phyloP scores from a whole-genome alignment of 305 asterid species.

The Plantago lanceolata region DNA sequence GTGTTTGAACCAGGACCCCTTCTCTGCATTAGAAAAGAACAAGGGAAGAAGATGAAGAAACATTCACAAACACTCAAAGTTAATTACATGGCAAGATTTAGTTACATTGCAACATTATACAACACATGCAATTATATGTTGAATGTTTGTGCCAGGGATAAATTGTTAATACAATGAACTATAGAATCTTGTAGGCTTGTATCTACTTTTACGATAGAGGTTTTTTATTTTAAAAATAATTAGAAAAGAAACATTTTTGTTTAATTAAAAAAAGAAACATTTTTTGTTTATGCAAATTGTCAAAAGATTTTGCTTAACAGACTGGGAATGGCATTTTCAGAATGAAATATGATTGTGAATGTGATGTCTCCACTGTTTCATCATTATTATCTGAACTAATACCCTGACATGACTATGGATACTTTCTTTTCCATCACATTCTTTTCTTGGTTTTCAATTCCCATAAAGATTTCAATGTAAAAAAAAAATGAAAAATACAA shows the following conservation, averaged over 20 bases:
- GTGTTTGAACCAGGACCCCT: constrained; percentile 65
- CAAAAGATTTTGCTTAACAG: neutral
- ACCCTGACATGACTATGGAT: neutral
- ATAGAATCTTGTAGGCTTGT: no score
- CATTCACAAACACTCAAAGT: no score
- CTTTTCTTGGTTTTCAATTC: neutral
- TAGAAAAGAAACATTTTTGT: neutral
- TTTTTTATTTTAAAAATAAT: no score
- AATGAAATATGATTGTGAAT: constrained; percentile 24
- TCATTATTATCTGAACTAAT: constrained; percentile 25
- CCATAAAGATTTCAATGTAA: constrained; percentile 2
- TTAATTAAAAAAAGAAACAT: no score
- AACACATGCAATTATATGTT: constrained; percentile 8
- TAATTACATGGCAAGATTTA: no score
- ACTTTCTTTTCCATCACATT: constrained; percentile 25
- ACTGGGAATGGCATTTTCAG: constrained; percentile 33
- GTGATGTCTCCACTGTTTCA: constrained; percentile 39
- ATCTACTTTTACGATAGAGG: no score
- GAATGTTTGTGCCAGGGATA: no score
- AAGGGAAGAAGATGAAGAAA: neutral
- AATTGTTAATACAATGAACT: no score
- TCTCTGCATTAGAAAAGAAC: constrained; percentile 48
- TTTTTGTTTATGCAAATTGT: no score
- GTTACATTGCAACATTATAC: neutral
- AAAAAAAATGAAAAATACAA: neutral